Evolutionary conservation across 257 asterid species (phyloP).

Genomic region (Striga asiatica): DNA sequence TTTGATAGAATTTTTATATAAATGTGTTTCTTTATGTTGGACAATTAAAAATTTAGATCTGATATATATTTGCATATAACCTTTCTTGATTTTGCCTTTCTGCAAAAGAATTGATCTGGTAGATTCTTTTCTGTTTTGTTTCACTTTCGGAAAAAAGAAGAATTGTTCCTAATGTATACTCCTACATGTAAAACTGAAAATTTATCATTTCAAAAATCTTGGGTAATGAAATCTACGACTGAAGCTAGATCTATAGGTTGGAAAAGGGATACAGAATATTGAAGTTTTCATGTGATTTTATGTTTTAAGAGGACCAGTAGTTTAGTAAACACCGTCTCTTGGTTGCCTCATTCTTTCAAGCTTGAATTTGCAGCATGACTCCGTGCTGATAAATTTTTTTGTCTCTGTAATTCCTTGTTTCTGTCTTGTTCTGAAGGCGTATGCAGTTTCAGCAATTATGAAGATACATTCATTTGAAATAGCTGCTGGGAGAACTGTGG

Average conservation of each 20-base stretch:
- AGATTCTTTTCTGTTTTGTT: not conserved
- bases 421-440: conserved; percentile 49
- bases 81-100: not conserved
- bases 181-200: not conserved
- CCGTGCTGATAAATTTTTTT: conserved; percentile 4
- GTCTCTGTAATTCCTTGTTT: conserved; percentile 13
- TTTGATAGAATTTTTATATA: not conserved
- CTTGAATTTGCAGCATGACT: not conserved
- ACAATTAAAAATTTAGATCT: not conserved
- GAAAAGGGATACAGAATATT: not conserved
- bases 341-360: not conserved
- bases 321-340: not conserved
- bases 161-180: not conserved
- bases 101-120: not conserved
- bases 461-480: conserved; percentile 90
- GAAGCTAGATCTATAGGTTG: not conserved
- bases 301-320: conserved; percentile 10
- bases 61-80: not conserved
- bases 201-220: not conserved
- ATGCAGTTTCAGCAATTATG: conserved; percentile 78
- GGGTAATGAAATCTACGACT: not conserved
- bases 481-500: conserved; percentile 86
- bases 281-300: not conserved
- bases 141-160: not conserved
- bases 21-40: not conserved